Evolutionary conservation across 768 basidiomycete species (phyloP).

Genomic region (Tubosaeta brunneosetosa): DNA sequence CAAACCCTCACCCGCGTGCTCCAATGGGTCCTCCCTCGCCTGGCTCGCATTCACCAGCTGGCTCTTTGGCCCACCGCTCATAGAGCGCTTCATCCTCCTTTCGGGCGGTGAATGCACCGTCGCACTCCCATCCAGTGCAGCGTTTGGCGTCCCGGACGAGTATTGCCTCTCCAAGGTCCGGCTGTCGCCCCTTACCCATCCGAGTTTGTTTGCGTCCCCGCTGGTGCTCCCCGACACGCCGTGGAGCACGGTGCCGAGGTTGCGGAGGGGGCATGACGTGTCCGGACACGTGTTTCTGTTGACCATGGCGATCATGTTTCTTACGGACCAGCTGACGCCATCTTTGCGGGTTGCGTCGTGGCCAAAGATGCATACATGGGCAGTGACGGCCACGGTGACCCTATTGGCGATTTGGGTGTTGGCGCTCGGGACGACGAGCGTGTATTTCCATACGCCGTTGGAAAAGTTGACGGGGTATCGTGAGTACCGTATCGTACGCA

Average conservation of each 20-base stretch:
- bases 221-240: constrained; percentile 35
- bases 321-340: constrained; percentile 67
- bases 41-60: constrained; percentile 78
- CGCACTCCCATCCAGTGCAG: constrained; percentile 50
- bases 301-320: constrained; percentile 71
- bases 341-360: constrained; percentile 43
- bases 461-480: constrained; percentile 87
- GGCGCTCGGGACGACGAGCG: constrained; percentile 72
- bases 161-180: constrained; percentile 50
- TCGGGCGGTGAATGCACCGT: constrained; percentile 81
- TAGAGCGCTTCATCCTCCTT: constrained; percentile 57
- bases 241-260: constrained; percentile 52
- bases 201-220: constrained; percentile 50
- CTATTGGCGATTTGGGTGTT: constrained; percentile 66
- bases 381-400: constrained; percentile 41
- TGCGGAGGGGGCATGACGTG: constrained; percentile 84
- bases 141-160: constrained; percentile 50
- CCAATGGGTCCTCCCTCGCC: constrained; percentile 54
- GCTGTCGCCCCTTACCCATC: constrained; percentile 59
- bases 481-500: constrained; percentile 38
- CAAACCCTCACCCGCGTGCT: constrained; percentile 40
- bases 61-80: constrained; percentile 83
- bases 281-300: constrained; percentile 93
- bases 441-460: constrained; percentile 86
- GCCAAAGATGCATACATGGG: constrained; percentile 43